Evolutionary conservation across 148 eudicot species (phyloP), one percentile per base, ranked within the genome.

Genomic region (Spergularia bocconei): DNA sequence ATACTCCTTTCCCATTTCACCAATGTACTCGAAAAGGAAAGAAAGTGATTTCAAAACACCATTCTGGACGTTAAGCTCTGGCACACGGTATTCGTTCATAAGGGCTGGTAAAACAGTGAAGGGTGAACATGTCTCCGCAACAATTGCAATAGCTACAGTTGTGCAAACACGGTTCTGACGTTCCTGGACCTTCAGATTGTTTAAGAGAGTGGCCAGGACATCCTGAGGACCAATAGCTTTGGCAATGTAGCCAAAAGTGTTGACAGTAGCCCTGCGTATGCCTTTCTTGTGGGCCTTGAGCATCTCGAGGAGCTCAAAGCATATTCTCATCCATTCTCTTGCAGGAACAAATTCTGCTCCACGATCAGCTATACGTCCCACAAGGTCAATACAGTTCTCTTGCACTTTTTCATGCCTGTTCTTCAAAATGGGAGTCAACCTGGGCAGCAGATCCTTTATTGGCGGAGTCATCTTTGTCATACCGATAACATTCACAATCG

Each of bases 401-500:
- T 91, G 98, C 67, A 91, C 98, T 77, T 94, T 94, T 84, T 94
- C 98, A 29, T 94, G 98, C 77, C 97, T 88, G 77, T 94, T 91
- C 82, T 94, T 94, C 85, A 94, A 78, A 51, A 94, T 94, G 10
- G 97, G 98, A 16, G 97, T 90, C 38, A 94, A 74, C 38, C 98
- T 86, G 44, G 97, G 98, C 50, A 94, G 97, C 64, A 94, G 84
- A 76, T 94, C 98, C 67, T 94, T 94, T 33, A 94, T 94, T 0
- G 98, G 98, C 64, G 98, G 97, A 25, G 98, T 94, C 97, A 94
- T 94, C 74, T 94, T 94, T 4, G 98, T 91, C 98, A 94, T 94
- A 76, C 98, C 97, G 50, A 91, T 91, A 48, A 94, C 93, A 71
- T 91, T 94, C 39, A 94, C 98, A 61, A 94, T 94, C 66, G 98